These are phyloP conservation scores for Trichoderma sp. DNA, from an alignment of 2,329 filamentous ascomycete species.

Conservation along the genomic window DNA sequence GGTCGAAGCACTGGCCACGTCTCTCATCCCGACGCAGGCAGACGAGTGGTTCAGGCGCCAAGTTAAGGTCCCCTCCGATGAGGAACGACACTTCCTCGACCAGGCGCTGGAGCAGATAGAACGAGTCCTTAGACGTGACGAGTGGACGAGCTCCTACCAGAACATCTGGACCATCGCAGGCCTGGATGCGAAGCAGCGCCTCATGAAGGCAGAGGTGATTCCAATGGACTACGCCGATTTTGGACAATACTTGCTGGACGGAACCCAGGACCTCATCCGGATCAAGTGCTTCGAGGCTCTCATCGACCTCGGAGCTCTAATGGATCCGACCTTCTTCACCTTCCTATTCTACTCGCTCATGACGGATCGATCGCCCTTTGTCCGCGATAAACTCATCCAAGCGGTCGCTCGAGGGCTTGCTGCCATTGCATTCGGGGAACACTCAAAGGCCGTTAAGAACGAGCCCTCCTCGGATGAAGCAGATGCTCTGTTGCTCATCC, in stretches of 20 bases:
- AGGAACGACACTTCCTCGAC: constrained; percentile 54
- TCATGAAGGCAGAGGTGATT: constrained; percentile 68
- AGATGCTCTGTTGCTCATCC: constrained; percentile 46
- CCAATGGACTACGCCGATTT: constrained; percentile 58
- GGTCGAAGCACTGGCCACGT: constrained; percentile 63
- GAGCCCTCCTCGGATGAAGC: constrained; percentile 44
- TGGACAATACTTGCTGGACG: constrained; percentile 66
- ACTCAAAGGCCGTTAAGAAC: constrained; percentile 49
- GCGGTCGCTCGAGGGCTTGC: constrained; percentile 62
- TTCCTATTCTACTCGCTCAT: constrained; percentile 61
- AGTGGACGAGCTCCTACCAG: constrained; percentile 69
- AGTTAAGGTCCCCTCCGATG: constrained; percentile 49
- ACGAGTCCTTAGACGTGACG: constrained; percentile 66
- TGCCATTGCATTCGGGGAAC: constrained; percentile 65
- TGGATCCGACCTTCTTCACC: constrained; percentile 56
- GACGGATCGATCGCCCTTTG: constrained; percentile 65
- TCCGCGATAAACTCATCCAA: constrained; percentile 62
- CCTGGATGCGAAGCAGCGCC: constrained; percentile 60
- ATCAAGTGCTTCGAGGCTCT: constrained; percentile 68
- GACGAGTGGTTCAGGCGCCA: constrained; percentile 50
- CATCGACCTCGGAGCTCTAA: constrained; percentile 63
- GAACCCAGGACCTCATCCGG: constrained; percentile 63
- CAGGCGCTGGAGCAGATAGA: constrained; percentile 65
- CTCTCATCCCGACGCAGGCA: constrained; percentile 55
- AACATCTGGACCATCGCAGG: constrained; percentile 67